Conservation (phyloP, 1,284 basidiomycete genomes). For the Ganoderma boninense region DNA sequence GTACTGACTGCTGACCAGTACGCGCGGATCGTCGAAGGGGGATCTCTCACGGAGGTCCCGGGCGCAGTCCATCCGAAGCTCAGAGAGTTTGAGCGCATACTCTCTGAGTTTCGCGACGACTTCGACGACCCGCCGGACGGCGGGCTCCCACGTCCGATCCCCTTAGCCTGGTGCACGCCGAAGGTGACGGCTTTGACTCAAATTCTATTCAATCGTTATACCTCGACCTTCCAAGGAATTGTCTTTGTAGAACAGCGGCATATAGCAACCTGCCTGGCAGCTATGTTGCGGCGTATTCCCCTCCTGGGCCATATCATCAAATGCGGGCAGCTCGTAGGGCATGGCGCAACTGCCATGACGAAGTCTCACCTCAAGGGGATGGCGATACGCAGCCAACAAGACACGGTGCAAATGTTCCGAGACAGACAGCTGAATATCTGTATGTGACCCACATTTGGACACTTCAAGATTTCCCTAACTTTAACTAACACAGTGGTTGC, state of each 20-base stretch:
- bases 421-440: slow-evolving; percentile 72
- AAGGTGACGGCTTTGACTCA: slow-evolving; percentile 72
- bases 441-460: slow-evolving; percentile 46
- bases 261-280: slow-evolving; percentile 74
- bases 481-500: slow-evolving; percentile 65
- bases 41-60: slow-evolving; percentile 21
- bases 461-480: neutral
- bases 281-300: slow-evolving; percentile 66
- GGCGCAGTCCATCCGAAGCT: slow-evolving; percentile 46
- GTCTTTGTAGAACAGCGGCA: slow-evolving; percentile 87
- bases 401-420: slow-evolving; percentile 71
- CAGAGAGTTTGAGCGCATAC: slow-evolving; percentile 55
- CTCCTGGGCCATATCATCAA: slow-evolving; percentile 63
- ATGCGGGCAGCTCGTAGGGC: slow-evolving; percentile 75
- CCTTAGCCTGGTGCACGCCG: slow-evolving; percentile 71
- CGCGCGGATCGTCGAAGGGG: slow-evolving; percentile 16
- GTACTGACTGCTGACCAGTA: slow-evolving; percentile 29
- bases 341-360: slow-evolving; percentile 54
- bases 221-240: slow-evolving; percentile 75
- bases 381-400: slow-evolving; percentile 59
- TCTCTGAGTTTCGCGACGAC: slow-evolving; percentile 59
- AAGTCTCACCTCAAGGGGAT: slow-evolving; percentile 58
- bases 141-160: slow-evolving; percentile 49
- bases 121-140: slow-evolving; percentile 48
- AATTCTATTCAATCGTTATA: slow-evolving; percentile 63